Evolutionary conservation across 495 filamentous ascomycete genomes (phyloP), one percentile per base, ranked within the genome.

Genomic region (Amniculicola lignicola): DNA sequence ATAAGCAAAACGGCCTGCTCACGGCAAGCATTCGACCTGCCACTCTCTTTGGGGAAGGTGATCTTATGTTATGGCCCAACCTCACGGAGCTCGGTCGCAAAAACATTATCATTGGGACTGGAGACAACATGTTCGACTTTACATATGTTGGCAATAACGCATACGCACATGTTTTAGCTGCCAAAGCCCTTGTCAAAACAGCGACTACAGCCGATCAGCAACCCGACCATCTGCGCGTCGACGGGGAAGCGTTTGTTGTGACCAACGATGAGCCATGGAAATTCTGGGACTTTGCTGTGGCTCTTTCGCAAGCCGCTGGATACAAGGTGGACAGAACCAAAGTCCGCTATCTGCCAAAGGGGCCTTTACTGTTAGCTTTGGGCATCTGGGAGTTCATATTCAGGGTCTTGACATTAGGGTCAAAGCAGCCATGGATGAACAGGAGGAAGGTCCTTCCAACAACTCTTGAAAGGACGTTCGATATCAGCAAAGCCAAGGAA

Each of bases 231-330:
- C 87, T 91, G 71, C 78, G 77, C 21, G 87, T 95, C 16, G 93
- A 96, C 65, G 93, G 93, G 35, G 90, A 96, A 69, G 85, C 86
- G 22, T 98, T 96, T 79, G 80, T 95, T 68, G 82, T 98, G 69
- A 96, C 91, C 56, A 96, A 98, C 70, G 90, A 87, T 67, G 74
- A 78, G 42, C 93, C 91, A 0, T 75, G 94, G 22, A 93, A 91
- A 66, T 98, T 98, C 77, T 98, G 92, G 91, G 93, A 96, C 67
- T 38, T 51, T 51, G 27, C 44, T 15, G 23, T 23, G 3, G 44
- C 44, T 47, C 24, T 47, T 11, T 23, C 24, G 6, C 6, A 18
- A 29, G 44, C 9, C 3, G 44, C 44, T 5, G 44, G 44, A 12
- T 31, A 47, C 18, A 3, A 4, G 12, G 25, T 47, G 7, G 12